phyloP scores from a whole-genome alignment of 2,329 filamentous ascomycete species.

The Ophiocordyceps unilateralis region DNA sequence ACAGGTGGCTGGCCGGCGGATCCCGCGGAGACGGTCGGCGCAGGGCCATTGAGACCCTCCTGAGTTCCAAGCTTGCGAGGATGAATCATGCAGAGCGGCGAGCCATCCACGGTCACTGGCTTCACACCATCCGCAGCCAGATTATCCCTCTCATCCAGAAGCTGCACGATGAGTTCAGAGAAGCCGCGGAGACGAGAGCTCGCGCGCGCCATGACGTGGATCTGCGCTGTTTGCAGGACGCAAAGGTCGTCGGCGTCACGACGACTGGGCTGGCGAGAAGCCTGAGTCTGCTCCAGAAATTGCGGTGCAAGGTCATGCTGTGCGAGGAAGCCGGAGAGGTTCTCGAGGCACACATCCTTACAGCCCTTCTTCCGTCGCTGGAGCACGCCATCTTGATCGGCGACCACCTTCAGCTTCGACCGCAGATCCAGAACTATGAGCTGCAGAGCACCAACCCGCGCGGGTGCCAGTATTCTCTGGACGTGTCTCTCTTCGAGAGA shows the following conservation, averaged over 20 bases:
- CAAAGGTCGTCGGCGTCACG: conserved; percentile 38
- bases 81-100: conserved; percentile 3
- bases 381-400: conserved; percentile 48
- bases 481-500: conserved; percentile 45
- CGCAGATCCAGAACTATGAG: conserved; percentile 35
- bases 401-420: conserved; percentile 44
- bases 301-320: conserved; percentile 38
- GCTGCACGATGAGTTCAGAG: background rate
- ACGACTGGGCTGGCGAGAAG: conserved; percentile 40
- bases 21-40: background rate
- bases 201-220: conserved; percentile 4
- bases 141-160: conserved; percentile 4
- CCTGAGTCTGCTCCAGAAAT: conserved; percentile 26
- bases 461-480: conserved; percentile 33
- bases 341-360: conserved; percentile 44
- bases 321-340: conserved; percentile 56
- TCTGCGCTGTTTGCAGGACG: conserved; percentile 16
- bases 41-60: background rate
- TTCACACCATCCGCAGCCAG: conserved; percentile 1
- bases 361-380: conserved; percentile 38
- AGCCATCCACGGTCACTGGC: conserved; percentile 2
- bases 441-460: conserved; percentile 31
- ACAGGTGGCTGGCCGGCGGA: conserved; percentile 1
- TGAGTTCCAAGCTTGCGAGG: background rate
- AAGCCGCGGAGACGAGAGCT: conserved; percentile 1